phyloP scores from a whole-genome alignment of 352 stramenopile species.

The Globisporangium spiculum region DNA sequence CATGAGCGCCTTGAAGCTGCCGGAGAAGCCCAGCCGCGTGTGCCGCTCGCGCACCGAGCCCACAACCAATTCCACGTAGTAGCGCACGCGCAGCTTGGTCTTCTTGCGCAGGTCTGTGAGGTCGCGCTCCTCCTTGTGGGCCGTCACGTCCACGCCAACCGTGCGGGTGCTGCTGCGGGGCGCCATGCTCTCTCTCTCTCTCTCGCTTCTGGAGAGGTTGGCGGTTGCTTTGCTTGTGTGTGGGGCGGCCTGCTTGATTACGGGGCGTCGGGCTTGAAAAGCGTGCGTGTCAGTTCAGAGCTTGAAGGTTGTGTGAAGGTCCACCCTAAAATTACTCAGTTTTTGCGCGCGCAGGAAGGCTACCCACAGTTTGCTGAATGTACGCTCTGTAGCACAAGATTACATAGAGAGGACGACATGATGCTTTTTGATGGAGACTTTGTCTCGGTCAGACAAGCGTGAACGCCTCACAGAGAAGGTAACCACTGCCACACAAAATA shows the following conservation, averaged over 20 bases:
- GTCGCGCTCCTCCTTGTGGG: slow-evolving; percentile 61
- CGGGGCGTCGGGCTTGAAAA: background rate
- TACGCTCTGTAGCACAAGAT: too few species aligned
- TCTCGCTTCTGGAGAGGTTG: background rate
- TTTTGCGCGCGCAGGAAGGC: too few species aligned
- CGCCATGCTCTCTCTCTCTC: background rate
- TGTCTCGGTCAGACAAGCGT: too few species aligned
- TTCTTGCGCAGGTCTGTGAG: slow-evolving; percentile 45
- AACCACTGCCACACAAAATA: too few species aligned
- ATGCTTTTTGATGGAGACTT: too few species aligned
- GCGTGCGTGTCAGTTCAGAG: too few species aligned
- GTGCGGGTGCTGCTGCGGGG: slow-evolving; percentile 15
- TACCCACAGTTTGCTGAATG: too few species aligned
- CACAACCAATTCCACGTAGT: slow-evolving; percentile 72
- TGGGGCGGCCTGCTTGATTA: background rate
- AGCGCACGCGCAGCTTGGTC: slow-evolving; percentile 50
- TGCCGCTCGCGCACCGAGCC: slow-evolving; percentile 46
- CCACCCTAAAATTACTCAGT: too few species aligned
- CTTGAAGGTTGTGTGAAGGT: too few species aligned
- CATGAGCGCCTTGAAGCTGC: slow-evolving; percentile 59
- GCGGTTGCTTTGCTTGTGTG: background rate
- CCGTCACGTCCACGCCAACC: slow-evolving; percentile 59
- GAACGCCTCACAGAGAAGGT: too few species aligned
- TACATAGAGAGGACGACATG: too few species aligned
- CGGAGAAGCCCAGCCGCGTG: slow-evolving; percentile 60